Conservation (phyloP, 441 rosid genomes). For the Arabidopsis lyrata region DNA sequence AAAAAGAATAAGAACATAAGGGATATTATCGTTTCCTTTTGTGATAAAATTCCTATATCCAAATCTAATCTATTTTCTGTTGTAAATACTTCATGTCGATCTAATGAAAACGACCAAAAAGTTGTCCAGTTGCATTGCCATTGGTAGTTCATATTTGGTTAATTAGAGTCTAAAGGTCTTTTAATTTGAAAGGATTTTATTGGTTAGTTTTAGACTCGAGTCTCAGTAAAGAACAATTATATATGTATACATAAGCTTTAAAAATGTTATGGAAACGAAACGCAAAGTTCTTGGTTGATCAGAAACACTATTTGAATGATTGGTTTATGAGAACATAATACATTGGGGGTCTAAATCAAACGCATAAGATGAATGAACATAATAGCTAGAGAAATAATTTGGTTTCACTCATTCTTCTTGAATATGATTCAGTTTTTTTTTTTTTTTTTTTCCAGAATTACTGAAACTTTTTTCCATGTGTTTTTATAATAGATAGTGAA, state of each 20-base stretch:
- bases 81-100: constrained; percentile 44
- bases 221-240: not conserved
- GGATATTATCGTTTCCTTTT: constrained; percentile 44
- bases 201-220: constrained; percentile 11
- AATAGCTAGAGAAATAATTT: not conserved
- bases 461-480: too few species aligned
- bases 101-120: constrained; percentile 21
- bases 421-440: too few species aligned
- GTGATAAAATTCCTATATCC: constrained; percentile 42
- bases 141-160: constrained; percentile 11
- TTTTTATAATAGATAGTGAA: too few species aligned
- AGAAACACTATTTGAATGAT: not conserved
- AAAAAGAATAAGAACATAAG: constrained; percentile 30
- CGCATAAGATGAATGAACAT: not conserved
- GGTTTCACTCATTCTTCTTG: not conserved
- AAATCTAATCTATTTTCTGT: constrained; percentile 44
- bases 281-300: not conserved
- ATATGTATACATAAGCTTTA: not conserved
- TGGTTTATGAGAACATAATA: not conserved
- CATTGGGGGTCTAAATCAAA: not conserved
- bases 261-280: not conserved
- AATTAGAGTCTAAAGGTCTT: constrained; percentile 5
- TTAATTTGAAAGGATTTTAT: constrained; percentile 16
- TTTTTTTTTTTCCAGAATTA: too few species aligned
- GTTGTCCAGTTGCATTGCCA: constrained; percentile 15